These are phyloP conservation scores for Phellopilus nigrolimitatus DNA, from an alignment of 1,284 basidiomycete species.

Conservation along the genomic window DNA sequence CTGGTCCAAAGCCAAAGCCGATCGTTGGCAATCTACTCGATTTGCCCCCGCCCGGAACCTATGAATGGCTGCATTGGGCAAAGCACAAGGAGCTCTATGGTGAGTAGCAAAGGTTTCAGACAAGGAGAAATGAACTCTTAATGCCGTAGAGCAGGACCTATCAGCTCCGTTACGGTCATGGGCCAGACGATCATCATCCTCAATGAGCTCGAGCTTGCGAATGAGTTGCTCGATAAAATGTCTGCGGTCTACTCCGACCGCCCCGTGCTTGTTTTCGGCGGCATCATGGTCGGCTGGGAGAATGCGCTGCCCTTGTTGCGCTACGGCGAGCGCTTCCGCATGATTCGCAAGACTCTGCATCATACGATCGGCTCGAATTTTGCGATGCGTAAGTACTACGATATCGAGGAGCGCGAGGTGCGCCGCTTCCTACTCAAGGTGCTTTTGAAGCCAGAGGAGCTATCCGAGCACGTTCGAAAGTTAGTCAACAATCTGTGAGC, in stretches of 20 bases:
- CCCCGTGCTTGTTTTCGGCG: slow-evolving; percentile 15
- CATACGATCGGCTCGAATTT: slow-evolving; percentile 15
- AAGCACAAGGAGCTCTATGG: slow-evolving; percentile 20
- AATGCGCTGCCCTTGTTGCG: slow-evolving; percentile 11
- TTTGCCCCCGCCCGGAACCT: slow-evolving; percentile 11
- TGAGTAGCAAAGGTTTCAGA: not conserved
- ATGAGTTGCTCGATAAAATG: slow-evolving; percentile 18
- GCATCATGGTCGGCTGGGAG: slow-evolving; percentile 18
- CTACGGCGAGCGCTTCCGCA: slow-evolving; percentile 12
- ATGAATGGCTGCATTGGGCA: slow-evolving; percentile 6
- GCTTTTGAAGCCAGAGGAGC: slow-evolving; percentile 5
- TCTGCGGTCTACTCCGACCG: slow-evolving; percentile 16
- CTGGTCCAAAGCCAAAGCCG: slow-evolving; percentile 1
- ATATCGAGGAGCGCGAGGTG: slow-evolving; percentile 11
- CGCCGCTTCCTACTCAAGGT: slow-evolving; percentile 14
- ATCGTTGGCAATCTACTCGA: slow-evolving; percentile 10
- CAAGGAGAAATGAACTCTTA: not conserved
- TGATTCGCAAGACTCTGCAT: slow-evolving; percentile 10
- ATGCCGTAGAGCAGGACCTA: slow-evolving; percentile 18
- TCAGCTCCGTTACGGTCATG: slow-evolving; percentile 16
- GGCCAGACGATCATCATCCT: slow-evolving; percentile 17
- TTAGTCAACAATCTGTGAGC: too few relatives aligned
- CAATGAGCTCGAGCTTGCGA: slow-evolving; percentile 11
- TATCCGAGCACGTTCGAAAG: slow-evolving; percentile 16
- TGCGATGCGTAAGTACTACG: slow-evolving; percentile 15